A percentile compares a stretch with the other conserved stretches of the same genome.
Conservation (phyloP, 352 stramenopile genomes). For the Thraustochytrium sp. region DNA sequence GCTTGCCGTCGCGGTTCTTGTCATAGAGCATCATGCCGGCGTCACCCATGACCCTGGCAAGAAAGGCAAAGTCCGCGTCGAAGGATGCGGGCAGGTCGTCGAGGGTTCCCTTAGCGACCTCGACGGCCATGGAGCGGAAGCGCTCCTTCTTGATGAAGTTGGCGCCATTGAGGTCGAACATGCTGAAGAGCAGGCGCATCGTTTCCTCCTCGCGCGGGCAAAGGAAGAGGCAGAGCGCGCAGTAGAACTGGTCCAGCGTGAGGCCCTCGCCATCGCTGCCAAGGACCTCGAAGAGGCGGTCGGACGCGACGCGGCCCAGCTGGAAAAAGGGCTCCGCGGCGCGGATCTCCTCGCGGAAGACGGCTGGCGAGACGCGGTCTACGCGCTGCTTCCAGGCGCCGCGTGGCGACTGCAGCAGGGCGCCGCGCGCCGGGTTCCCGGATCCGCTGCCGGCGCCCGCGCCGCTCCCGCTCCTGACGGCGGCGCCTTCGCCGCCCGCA, state of each 20-base stretch:
- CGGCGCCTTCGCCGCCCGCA: no score
- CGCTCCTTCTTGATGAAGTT: conserved; percentile 19
- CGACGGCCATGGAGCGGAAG: conserved; percentile 2
- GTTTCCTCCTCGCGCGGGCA: background rate
- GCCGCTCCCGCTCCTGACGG: no score
- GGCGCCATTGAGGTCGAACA: conserved; percentile 21
- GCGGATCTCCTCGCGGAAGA: background rate
- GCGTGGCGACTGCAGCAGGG: background rate
- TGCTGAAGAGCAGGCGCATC: conserved; percentile 17
- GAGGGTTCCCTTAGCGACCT: background rate
- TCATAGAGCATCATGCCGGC: conserved; percentile 22
- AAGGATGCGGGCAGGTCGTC: background rate
- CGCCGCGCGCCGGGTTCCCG: no score
- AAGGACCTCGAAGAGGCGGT: conserved; percentile 2
- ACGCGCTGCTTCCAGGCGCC: background rate
- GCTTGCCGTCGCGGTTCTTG: conserved; percentile 29
- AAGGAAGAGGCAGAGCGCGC: conserved; percentile 18
- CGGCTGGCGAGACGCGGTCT: background rate
- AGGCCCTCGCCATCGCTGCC: conserved; percentile 9
- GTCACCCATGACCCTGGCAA: background rate
- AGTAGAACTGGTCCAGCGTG: conserved; percentile 12
- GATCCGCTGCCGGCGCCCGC: no score
- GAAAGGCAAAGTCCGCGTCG: conserved; percentile 8
- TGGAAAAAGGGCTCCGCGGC: background rate
- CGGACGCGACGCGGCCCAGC: background rate